Base-by-base conservation (phyloP, 2,329 filamentous ascomycete species). In the Tolypocladium endophyticum region DNA sequence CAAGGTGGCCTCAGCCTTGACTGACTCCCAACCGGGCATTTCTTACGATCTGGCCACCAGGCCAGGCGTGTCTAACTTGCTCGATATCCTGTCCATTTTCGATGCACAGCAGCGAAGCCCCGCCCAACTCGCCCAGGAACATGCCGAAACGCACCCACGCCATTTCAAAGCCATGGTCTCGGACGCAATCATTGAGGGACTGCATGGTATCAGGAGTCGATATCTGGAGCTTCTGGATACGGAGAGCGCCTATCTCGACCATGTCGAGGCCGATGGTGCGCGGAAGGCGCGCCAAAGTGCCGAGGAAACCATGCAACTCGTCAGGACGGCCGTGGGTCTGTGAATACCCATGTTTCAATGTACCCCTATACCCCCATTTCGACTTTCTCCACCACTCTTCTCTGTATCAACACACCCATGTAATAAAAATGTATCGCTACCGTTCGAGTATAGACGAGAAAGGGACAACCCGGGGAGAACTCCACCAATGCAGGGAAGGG, bases 51-150 rank as follows among this genome's bases (percentile, higher is more conserved):
- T 85, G 0, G 68, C 71, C 0, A 68, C 65, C 0, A 81, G 94
- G 30, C 93, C 93, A 0, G 94, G 92, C 0, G 88, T 99, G 4
- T 87, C 92, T 14, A 99, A 97, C 70, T 78, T 99, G 16, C 74
- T 99, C 1, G 85, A 91, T 60, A 83, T 99, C 20, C 75, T 93
- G n/a, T 86, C 85, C 30, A 83, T 90, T 62, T 84, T 93, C 65
- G 82, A 87, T 58, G 64, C 70, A 4, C 66, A 72, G 33, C 67
- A 68, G 3, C 73, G 77, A 56, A 75, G 68, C 16, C 72, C 77
- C 1, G 63, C 67, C 53, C 70, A 78, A 50, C 65, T 83, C 25
- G 79, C 74, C 2, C 60, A 69, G 16, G 69, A 69, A 9, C 74
- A 76, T 55, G 69, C 70, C 6, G 71, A 73, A 1, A 69, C 77